These are phyloP conservation scores for Aspergillus transmontanensis DNA, from an alignment of 2,329 filamentous ascomycete species.

Conservation along the genomic window DNA sequence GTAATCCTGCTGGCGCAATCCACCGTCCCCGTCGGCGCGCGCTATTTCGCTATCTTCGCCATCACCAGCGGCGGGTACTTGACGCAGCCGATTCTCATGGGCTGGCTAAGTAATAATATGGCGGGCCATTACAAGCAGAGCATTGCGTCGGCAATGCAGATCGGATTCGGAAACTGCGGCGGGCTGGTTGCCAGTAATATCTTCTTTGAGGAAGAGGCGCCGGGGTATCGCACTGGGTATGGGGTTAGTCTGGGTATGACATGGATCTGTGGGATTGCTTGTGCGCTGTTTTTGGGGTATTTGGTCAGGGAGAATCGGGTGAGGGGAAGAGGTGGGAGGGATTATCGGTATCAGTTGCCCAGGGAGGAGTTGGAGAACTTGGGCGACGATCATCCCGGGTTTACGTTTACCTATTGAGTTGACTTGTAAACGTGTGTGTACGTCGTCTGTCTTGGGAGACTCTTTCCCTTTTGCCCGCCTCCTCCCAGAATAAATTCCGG, in stretches of 20 bases:
- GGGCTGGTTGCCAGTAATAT: slow-evolving; percentile 40
- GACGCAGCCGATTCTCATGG: slow-evolving; percentile 57
- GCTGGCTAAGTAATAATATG: slow-evolving; percentile 61
- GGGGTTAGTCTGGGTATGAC: slow-evolving; percentile 33
- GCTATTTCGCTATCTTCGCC: slow-evolving; percentile 60
- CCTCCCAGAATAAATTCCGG: no score
- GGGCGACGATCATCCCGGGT: slow-evolving; percentile 44
- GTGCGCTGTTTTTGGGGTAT: slow-evolving; percentile 34
- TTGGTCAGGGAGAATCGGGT: slow-evolving; percentile 41
- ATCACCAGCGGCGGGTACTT: slow-evolving; percentile 58
- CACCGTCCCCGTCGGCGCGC: slow-evolving; percentile 50
- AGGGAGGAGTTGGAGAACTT: slow-evolving; percentile 41
- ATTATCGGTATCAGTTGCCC: slow-evolving; percentile 36
- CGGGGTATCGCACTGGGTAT: slow-evolving; percentile 31
- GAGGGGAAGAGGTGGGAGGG: slow-evolving; percentile 37
- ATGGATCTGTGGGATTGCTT: slow-evolving; percentile 38
- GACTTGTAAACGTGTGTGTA: no score
- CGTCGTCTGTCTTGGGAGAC: no score
- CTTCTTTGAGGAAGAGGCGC: slow-evolving; percentile 33
- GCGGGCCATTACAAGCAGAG: slow-evolving; percentile 61
- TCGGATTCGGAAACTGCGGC: slow-evolving; percentile 40
- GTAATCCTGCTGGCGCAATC: slow-evolving; percentile 56
- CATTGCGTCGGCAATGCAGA: slow-evolving; percentile 56
- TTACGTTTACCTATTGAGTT: slow-evolving; percentile 33
- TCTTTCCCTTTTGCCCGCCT: neutral